Percentiles rank a stretch among this genome's conserved stretches.
Evolutionary conservation across 2,329 filamentous ascomycete genomes (phyloP).

Genomic region (Colletotrichum sp.): DNA sequence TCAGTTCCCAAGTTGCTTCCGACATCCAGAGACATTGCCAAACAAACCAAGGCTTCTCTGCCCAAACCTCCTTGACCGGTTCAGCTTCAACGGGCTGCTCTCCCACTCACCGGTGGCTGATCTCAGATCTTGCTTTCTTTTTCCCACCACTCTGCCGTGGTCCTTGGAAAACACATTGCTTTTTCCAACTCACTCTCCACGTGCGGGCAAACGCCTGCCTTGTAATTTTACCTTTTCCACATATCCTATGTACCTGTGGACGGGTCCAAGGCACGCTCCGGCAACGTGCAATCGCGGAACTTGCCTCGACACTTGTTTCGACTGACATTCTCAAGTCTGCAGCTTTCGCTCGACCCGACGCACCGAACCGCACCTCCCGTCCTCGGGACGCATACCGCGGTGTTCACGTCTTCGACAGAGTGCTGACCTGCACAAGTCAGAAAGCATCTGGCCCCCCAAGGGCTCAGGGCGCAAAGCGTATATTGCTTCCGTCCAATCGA

Average conservation of each 20-base stretch:
- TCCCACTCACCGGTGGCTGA: background rate
- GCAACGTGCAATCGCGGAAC: background rate
- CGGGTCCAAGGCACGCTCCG: background rate
- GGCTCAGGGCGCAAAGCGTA: background rate
- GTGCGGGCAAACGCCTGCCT: background rate
- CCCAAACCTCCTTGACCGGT: background rate
- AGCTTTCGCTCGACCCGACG: background rate
- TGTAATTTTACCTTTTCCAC: background rate
- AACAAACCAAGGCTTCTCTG: background rate
- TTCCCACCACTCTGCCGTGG: background rate
- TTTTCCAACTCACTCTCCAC: background rate
- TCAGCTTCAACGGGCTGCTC: background rate
- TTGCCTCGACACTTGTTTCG: background rate
- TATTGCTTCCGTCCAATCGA: background rate
- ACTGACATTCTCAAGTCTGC: background rate
- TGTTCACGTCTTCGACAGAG: background rate
- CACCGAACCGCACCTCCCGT: background rate
- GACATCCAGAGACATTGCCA: background rate
- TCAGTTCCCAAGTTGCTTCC: background rate
- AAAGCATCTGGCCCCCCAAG: background rate
- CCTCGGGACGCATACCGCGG: background rate
- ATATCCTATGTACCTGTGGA: background rate
- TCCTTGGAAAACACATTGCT: background rate
- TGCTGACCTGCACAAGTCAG: background rate
- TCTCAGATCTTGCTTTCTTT: conserved; percentile 1